phyloP scores from a whole-genome alignment of 495 filamentous ascomycete genomes.

The Acidomyces sp. region DNA sequence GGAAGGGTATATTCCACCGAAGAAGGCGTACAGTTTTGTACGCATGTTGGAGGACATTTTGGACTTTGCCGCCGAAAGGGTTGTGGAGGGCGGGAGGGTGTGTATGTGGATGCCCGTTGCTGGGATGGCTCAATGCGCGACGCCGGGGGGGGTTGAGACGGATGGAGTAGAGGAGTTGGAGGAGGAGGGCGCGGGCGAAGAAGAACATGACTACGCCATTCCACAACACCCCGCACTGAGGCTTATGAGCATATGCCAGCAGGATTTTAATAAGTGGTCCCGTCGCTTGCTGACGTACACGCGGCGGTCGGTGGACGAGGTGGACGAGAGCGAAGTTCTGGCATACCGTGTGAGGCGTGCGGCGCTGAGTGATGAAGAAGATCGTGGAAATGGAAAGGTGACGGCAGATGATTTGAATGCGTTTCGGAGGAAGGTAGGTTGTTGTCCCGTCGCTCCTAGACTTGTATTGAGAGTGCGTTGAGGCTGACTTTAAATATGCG shows the following conservation, averaged over 20 bases:
- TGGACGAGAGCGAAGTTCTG: conserved; percentile 25
- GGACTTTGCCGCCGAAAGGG: conserved; percentile 58
- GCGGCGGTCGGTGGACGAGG: conserved; percentile 49
- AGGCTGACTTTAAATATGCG: conserved; percentile 1
- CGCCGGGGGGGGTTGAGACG: conserved; percentile 38
- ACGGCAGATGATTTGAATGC: conserved; percentile 24
- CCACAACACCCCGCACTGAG: conserved; percentile 67
- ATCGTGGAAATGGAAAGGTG: neutral
- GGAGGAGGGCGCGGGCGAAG: conserved; percentile 3
- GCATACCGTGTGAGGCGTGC: conserved; percentile 6
- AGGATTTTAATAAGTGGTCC: conserved; percentile 85
- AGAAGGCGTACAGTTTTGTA: conserved; percentile 78
- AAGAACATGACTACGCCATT: conserved; percentile 55
- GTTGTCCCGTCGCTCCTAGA: neutral
- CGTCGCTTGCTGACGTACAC: conserved; percentile 75
- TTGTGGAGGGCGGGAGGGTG: conserved; percentile 71
- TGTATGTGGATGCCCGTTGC: conserved; percentile 97
- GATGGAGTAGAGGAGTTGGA: neutral
- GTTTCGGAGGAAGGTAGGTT: conserved; percentile 22
- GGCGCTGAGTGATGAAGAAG: neutral
- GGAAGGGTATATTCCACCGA: conserved; percentile 71
- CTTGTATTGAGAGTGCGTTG: neutral
- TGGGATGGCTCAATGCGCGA: conserved; percentile 45
- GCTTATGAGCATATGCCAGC: conserved; percentile 65
- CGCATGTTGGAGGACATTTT: conserved; percentile 84